A percentile compares a stretch with the other conserved stretches of the same genome.
Conservation (phyloP, 1,284 basidiomycete genomes). For the Pseudozyma pruni region DNA sequence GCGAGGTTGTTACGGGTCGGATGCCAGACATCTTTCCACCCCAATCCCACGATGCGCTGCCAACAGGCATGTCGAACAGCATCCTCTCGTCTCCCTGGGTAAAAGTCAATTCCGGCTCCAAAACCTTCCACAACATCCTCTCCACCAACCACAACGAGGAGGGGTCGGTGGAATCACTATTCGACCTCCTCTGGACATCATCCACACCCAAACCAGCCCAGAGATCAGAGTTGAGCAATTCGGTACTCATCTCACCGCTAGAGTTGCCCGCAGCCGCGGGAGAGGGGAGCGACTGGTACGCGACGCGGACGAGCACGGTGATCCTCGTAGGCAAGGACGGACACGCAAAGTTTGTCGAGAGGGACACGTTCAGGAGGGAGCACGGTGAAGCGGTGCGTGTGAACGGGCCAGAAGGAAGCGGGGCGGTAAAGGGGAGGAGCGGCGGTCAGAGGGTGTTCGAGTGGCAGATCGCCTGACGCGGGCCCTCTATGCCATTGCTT, state of each 20-base stretch:
- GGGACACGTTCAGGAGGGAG: conserved; percentile 32
- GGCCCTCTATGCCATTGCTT: background rate
- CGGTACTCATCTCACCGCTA: conserved; percentile 44
- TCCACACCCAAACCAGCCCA: conserved; percentile 14
- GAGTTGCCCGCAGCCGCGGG: conserved; percentile 2
- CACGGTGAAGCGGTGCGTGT: conserved; percentile 3
- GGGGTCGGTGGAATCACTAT: conserved; percentile 22
- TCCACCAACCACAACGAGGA: conserved; percentile 4
- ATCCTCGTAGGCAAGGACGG: conserved; percentile 30
- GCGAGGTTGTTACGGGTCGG: background rate
- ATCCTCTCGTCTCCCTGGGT: conserved; percentile 32
- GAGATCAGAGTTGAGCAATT: conserved; percentile 26
- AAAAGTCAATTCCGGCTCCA: conserved; percentile 28
- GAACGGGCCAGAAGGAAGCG: conserved; percentile 17
- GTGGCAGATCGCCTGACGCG: conserved; percentile 10
- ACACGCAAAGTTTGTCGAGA: conserved; percentile 28
- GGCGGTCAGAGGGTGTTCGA: conserved; percentile 20
- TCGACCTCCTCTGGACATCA: conserved; percentile 33
- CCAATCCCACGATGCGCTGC: background rate
- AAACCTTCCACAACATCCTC: conserved; percentile 8
- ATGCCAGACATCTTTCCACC: conserved; percentile 13
- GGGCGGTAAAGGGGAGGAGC: background rate
- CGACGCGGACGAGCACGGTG: conserved; percentile 45
- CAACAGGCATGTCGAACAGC: conserved; percentile 38
- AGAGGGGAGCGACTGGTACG: conserved; percentile 38